Evolutionary conservation across 352 stramenopile genomes (phyloP), one percentile per base, ranked within the genome.

Genomic region (Peronospora tabacina): DNA sequence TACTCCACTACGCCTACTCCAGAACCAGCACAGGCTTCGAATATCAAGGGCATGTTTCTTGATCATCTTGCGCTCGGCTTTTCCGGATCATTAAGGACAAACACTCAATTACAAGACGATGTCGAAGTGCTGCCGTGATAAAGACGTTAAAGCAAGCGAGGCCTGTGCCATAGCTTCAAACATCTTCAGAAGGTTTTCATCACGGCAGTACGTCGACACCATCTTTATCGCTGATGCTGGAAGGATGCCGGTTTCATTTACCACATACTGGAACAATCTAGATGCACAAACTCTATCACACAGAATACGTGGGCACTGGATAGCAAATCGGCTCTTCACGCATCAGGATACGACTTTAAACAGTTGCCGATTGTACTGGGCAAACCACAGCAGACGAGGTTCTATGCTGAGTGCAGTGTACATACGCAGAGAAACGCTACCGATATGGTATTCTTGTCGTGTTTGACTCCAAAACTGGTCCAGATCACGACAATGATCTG

Each of bases 381-480:
- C 0, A n/a, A n/a, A n/a, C 76, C 81, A 0, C 81, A 91, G 44
- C 69, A 79, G 28, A 72, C 72, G 10, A 71, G 66, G 15, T 90
- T 88, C 52, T 91, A 91, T 52, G 74, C 72, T 2, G 75, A 0
- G 68, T 87, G 11, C 76, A 75, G 29, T 62, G 90, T 4, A 49
- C 71, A 1, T 68, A 85, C 61, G 33, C 47, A 35, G 60, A 61
- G 38, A 72, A 68, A 24, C 48, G 58, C 2, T 68, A 68, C 7
- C 52, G 72, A 6, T 58, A 89, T 19, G 81, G 81, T 0, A 78
- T 78, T 9, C 36, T 92, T 16, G 73, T 68, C 5, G 55, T 92
- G 16, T 90, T 88, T 51, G 78, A 92, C 32, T 41, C 70, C 1
- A 58, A 57, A 30, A 55, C 75, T 8, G 53, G 49, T 53, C 44